phyloP scores from a whole-genome alignment of 2,329 filamentous ascomycete species.

The Thelonectria olida region DNA sequence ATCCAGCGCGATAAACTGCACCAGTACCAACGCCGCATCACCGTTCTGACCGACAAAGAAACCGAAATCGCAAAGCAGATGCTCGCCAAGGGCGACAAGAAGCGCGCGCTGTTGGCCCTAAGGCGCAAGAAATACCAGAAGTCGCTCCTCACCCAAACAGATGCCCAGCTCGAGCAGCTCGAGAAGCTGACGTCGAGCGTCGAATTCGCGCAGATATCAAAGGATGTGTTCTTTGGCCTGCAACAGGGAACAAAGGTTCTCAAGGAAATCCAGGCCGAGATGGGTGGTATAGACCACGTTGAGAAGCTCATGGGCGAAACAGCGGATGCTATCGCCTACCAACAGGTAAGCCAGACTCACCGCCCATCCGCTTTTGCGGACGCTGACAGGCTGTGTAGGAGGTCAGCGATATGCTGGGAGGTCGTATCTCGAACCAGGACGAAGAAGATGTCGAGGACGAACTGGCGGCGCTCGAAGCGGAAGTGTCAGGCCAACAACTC shows the following conservation, averaged over 20 bases:
- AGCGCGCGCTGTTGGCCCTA: constrained; percentile 84
- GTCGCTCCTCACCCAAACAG: constrained; percentile 85
- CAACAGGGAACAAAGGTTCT: constrained; percentile 92
- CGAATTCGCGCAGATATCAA: constrained; percentile 96
- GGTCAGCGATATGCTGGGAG: constrained; percentile 89
- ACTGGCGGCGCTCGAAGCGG: constrained; percentile 77
- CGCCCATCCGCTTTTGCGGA: neutral
- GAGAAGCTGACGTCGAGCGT: constrained; percentile 89
- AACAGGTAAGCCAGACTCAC: constrained; percentile 67
- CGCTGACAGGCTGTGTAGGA: constrained; percentile 65
- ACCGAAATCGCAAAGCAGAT: constrained; percentile 87
- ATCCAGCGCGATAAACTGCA: constrained; percentile 96
- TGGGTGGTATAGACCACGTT: constrained; percentile 92
- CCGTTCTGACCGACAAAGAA: constrained; percentile 85
- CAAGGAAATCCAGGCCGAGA: constrained; percentile 91
- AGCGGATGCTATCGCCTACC: constrained; percentile 90
- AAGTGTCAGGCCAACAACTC: constrained; percentile 43
- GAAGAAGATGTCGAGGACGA: constrained; percentile 99
- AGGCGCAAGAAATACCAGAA: constrained; percentile 98
- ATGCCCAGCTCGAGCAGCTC: constrained; percentile 91
- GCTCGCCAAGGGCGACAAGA: constrained; percentile 81
- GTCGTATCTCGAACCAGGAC: constrained; percentile 90
- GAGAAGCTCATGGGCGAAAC: constrained; percentile 96
- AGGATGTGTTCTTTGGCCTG: constrained; percentile 92
- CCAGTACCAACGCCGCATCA: constrained; percentile 93